Evolutionary conservation across 73 alveolate genomes (phyloP), one percentile per base, ranked within the genome.

Genomic region (Urostyla sp.): DNA sequence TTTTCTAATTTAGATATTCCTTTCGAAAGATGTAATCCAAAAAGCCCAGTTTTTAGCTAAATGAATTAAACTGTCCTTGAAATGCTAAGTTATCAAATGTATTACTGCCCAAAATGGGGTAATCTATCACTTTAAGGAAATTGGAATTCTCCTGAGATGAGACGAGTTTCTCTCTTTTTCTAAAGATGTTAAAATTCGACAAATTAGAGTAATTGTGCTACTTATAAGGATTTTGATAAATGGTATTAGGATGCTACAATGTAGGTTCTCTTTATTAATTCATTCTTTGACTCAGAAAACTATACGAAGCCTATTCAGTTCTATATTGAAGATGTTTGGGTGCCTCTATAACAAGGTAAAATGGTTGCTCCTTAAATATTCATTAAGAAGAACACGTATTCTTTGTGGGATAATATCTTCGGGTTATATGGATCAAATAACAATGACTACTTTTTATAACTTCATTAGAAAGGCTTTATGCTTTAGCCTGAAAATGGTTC

Each of bases 81-180:
- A 15, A 27, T 26, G 5, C 49, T 46, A 46, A 38, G 58, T 5
- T 20, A 46, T 46, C 72, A 69, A 27, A 10, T 7, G 3, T 69
- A 16, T 31, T 69, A 46, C 58, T 69, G 83, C 55, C 83, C 83
- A 11, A 59, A 45, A 13, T 69, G 83, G 83, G 3, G 3, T 13
- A 69, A 69, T 35, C 55, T 69, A 4, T 46, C 83, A 4, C 3
- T 69, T 3, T 49, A 69, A 69, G 83, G 83, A 28, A 69, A 69
- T 32, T 69, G 83, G 83, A 34, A 69, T 37, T n/a, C 83, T 2
- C 83, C 83, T 2, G 48, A 45, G 26, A 46, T 27, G 20, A 49
- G 34, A 28, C 35, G 8, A 27, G 2, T 69, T 8, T 15, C 67
- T 46, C 58, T 69, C 2, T 36, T 4, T 18, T 69, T 23, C 49